Evolutionary conservation across 2,329 filamentous ascomycete species (phyloP).

Genomic region (Aspergillaceae sp.): DNA sequence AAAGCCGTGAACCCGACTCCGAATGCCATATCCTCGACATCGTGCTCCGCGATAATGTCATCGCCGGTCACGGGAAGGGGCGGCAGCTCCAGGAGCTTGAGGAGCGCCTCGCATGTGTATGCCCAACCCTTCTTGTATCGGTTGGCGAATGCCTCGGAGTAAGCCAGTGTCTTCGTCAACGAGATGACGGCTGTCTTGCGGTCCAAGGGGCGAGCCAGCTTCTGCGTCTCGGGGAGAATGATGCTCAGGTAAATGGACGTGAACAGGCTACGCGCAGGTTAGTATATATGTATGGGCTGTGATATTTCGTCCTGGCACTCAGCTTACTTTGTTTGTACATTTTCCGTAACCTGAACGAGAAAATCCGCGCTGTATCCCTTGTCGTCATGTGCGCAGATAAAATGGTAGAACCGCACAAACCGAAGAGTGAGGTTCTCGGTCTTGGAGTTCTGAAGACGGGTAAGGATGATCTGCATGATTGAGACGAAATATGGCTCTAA

Average conservation of each 20-base stretch:
- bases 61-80: slow-evolving; percentile 63
- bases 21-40: slow-evolving; percentile 91
- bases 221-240: slow-evolving; percentile 80
- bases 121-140: slow-evolving; percentile 85
- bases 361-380: slow-evolving; percentile 85
- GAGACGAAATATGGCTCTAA: slow-evolving; percentile 70
- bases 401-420: slow-evolving; percentile 91
- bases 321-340: slow-evolving; percentile 59
- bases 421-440: slow-evolving; percentile 77
- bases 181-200: slow-evolving; percentile 91
- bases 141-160: slow-evolving; percentile 73
- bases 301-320: background rate
- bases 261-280: slow-evolving; percentile 52
- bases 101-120: slow-evolving; percentile 77
- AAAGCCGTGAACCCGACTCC: slow-evolving; percentile 89
- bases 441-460: slow-evolving; percentile 60
- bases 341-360: slow-evolving; percentile 77
- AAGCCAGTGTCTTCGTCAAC: slow-evolving; percentile 81
- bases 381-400: slow-evolving; percentile 70
- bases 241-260: slow-evolving; percentile 76
- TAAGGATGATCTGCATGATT: slow-evolving; percentile 75
- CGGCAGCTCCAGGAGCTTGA: slow-evolving; percentile 83
- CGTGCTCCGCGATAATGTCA: slow-evolving; percentile 73
- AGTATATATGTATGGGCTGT: background rate
- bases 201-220: slow-evolving; percentile 77